Evolutionary conservation across 2,329 filamentous ascomycete genomes (phyloP).

Genomic region (Byssoonygena ceratinophila): DNA sequence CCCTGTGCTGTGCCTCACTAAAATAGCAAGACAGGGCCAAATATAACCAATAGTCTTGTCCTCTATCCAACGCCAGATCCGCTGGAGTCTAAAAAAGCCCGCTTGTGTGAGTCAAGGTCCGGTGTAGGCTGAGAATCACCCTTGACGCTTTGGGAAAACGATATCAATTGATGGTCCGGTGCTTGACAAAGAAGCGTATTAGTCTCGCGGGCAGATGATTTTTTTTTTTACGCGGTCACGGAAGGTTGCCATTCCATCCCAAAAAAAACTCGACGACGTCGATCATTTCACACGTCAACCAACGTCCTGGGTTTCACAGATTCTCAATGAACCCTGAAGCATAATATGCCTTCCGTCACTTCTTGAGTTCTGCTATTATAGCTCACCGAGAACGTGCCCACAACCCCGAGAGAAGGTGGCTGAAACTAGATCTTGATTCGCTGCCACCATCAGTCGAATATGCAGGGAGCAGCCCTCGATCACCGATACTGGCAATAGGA

Average conservation of each 20-base stretch:
- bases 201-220: not conserved
- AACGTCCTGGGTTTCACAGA: slow-evolving; percentile 11
- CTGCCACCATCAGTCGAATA: not conserved
- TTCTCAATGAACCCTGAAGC: slow-evolving; percentile 3
- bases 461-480: not conserved
- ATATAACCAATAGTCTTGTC: not conserved
- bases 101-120: not conserved
- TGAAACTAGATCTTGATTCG: not conserved
- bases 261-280: not conserved
- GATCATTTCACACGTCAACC: slow-evolving; percentile 11
- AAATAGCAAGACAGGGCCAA: not conserved
- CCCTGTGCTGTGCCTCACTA: not conserved
- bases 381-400: not conserved
- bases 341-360: not conserved
- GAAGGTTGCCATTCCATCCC: not conserved
- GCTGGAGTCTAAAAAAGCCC: not conserved
- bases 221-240: not conserved
- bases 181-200: not conserved
- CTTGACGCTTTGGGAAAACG: not conserved
- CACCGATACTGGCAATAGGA: not conserved
- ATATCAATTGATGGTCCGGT: not conserved
- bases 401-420: not conserved
- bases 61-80: not conserved
- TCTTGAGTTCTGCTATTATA: not conserved
- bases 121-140: not conserved